Percentiles rank a stretch among this genome's conserved stretches.
phyloP scores from a whole-genome alignment of 306 rosid genomes.

The Castanospermum australe region DNA sequence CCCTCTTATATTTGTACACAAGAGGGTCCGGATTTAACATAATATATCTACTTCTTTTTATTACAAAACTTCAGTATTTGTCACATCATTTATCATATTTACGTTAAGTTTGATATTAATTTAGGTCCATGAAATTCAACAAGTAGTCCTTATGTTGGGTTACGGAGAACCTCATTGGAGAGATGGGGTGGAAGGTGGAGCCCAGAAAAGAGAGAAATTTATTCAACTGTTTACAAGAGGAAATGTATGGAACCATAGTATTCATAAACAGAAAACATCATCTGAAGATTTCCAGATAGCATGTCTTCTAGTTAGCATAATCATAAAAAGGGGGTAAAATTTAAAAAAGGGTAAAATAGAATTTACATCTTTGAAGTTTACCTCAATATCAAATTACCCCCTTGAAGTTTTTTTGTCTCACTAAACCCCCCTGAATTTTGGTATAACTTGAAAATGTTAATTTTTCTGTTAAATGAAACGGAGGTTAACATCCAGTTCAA shows the following conservation, averaged over 20 bases:
- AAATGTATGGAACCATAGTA: background rate
- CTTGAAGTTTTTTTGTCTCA: too few species aligned
- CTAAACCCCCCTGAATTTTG: too few species aligned
- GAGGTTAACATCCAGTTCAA: too few species aligned
- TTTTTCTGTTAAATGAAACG: too few species aligned
- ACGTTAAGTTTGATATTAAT: background rate
- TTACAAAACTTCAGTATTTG: background rate
- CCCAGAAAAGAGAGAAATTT: background rate
- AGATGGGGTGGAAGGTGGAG: background rate
- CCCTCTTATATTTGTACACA: background rate
- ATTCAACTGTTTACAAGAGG: background rate
- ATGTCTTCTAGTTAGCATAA: background rate
- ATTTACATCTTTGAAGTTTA: too few species aligned
- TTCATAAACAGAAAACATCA: background rate
- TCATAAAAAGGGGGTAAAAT: background rate
- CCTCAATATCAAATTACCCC: too few species aligned
- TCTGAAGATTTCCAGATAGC: background rate
- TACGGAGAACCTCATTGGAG: background rate
- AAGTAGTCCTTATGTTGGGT: background rate
- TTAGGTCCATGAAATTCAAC: background rate
- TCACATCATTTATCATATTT: conserved; percentile 10
- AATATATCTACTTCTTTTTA: background rate
- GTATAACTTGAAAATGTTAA: too few species aligned
- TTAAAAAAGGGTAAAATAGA: too few species aligned
- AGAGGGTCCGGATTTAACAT: background rate